Conservation (phyloP, 257 asterid genomes). For the Orobanche coerulescens region DNA sequence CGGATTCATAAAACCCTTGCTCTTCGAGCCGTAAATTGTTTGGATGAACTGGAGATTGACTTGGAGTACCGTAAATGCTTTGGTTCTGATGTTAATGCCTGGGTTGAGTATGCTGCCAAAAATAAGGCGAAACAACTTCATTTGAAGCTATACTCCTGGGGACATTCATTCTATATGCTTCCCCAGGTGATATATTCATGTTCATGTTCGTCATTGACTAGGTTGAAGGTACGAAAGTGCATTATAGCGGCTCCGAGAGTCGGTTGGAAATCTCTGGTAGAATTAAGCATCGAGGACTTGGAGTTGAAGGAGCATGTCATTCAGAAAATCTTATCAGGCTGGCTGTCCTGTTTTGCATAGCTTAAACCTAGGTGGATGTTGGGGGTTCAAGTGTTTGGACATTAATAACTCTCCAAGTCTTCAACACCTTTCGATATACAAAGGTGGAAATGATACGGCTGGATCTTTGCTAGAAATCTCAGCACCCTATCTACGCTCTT, state of each 20-base stretch:
- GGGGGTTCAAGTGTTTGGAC: not conserved
- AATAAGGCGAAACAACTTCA: not conserved
- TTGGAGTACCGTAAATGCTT: not conserved
- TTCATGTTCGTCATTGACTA: not conserved
- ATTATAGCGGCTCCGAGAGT: not conserved
- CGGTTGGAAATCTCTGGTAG: not conserved
- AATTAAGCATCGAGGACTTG: not conserved
- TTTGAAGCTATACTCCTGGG: not conserved
- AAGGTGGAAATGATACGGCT: not conserved
- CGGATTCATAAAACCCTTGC: not conserved
- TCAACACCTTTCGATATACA: not conserved
- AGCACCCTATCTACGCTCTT: not conserved
- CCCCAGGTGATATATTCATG: not conserved
- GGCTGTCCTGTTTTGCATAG: not conserved
- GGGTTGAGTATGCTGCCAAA: not conserved
- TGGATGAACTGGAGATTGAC: not conserved
- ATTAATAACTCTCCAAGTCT: not conserved
- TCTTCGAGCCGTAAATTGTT: not conserved
- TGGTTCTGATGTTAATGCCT: not conserved
- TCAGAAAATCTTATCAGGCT: not conserved
- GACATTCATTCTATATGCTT: not conserved
- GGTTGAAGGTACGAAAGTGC: not conserved
- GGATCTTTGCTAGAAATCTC: not conserved
- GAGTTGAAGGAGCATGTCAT: not conserved
- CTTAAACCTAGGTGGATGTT: not conserved